phyloP scores from a whole-genome alignment of 73 alveolate genomes.

The Blepharisma stoltei region DNA sequence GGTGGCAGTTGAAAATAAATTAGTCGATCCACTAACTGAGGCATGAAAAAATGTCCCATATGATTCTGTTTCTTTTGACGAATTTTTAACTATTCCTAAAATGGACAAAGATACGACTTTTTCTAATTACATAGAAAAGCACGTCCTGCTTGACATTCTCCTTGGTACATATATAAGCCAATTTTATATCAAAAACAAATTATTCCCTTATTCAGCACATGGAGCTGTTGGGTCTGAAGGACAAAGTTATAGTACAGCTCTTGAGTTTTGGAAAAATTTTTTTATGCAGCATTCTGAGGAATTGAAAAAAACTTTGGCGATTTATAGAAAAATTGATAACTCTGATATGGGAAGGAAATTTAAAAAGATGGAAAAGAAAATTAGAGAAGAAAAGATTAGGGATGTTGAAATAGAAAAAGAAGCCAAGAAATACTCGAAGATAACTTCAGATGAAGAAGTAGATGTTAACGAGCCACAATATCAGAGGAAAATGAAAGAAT shows the following conservation, averaged over 20 bases:
- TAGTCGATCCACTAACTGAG: conserved; percentile 41
- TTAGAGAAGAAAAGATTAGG: no score
- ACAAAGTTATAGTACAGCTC: not conserved
- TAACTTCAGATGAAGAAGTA: no score
- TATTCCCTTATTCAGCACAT: conserved; percentile 47
- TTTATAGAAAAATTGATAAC: no score
- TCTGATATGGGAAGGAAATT: no score
- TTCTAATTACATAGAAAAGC: conserved; percentile 48
- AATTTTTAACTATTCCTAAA: conserved; percentile 27
- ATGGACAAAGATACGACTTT: conserved; percentile 30
- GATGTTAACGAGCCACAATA: no score
- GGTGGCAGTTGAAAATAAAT: conserved; percentile 51
- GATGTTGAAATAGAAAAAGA: no score
- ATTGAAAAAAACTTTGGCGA: not conserved
- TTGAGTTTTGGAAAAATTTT: not conserved
- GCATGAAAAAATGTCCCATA: conserved; percentile 40
- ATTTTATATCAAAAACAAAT: conserved; percentile 31
- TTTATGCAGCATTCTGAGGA: not conserved
- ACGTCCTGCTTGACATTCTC: conserved; percentile 45
- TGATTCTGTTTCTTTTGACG: conserved; percentile 32
- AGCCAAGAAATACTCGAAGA: no score
- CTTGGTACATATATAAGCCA: conserved; percentile 40
- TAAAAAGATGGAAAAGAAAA: no score
- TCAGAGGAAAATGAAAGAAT: no score
- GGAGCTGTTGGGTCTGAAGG: conserved; percentile 26